Base-by-base conservation (phyloP, 768 basidiomycete species). In the Rhodosporidiobolus odoratus region DNA sequence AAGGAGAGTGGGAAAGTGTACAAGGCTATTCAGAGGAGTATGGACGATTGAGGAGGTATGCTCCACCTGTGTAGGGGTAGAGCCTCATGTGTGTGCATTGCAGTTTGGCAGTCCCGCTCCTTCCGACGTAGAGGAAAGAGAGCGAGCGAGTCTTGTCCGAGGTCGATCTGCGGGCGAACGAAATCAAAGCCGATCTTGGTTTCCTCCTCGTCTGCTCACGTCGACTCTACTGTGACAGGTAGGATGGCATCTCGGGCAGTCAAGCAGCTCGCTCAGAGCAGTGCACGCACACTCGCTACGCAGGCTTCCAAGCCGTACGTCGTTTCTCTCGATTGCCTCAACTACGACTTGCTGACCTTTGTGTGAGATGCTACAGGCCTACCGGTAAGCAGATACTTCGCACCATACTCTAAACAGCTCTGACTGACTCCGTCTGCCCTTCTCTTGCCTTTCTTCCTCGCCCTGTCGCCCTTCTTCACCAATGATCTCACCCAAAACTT, bases 21-120 rank as follows among this genome's bases (percentile, higher is more conserved):
- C 84, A 94, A 93, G 80, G 83, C 84, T 15, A 86, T 98, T 3
- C 90, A 92, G 75, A 86, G 87, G 30, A 87, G 86, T 41, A 86
- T 88, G 86, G 75, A 63, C 52, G 62, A 63, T 52, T 63, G 47
- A 53, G n/a, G 50, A 35, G 57, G 8, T 19, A 25, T 27, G 34
- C 10, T 23, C 32, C 53, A 32, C 32, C 53, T n/a, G 30, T 54
- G 30, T 30, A 32, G 5, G 19, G 57, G 6, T 40, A 38, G 37
- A 38, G 7, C 48, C 27, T 10, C 12, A 19, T 23, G 48, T n/a
- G 48, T 12, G 48, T 9, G 27, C 12, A n/a, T n/a, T n/a, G n/a
- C n/a, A n/a, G n/a, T n/a, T n/a, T n/a, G n/a, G n/a, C n/a, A n/a
- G n/a, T n/a, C n/a, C n/a, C n/a, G n/a, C n/a, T n/a, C n/a, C n/a